Base-by-base conservation (phyloP, 2,329 filamentous ascomycete species). In the Alternaria brassicicola region DNA sequence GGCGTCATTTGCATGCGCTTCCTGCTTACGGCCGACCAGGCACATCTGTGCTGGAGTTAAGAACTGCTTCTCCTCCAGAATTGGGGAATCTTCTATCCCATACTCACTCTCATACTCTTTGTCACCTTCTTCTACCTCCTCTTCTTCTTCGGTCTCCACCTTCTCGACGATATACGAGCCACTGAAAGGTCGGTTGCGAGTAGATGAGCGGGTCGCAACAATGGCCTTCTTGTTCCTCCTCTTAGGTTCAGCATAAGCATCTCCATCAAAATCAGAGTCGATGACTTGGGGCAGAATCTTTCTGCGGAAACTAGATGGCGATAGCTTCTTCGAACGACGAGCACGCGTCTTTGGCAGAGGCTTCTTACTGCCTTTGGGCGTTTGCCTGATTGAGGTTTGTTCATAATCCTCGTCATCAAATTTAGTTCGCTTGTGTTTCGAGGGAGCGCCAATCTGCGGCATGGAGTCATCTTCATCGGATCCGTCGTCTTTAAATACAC, bases 231-330 rank as follows among this genome's bases (percentile, higher is more conserved):
- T 53, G 8, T 31, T 35, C 26, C 38, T 31, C 13, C 12, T 38
- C 48, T 57, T 58, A n/a, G 55, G 45, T 15, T 47, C 57, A 17
- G 23, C 30, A 41, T 59, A 62, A 15, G 12, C 38, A 21, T 64
- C 59, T 23, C 17, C 35, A 15, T 64, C 59, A 21, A 46, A 52
- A 6, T 54, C 52, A n/a, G 55, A 55, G n/a, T 57, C 55, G 3
- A 46, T 10, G 19, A 47, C 56, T 9, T 42, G n/a, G 8, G 23
- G 25, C 17, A 33, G 9, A 3, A 45, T 6, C 35, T 49, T 17
- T 25, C 47, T n/a, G 31, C 38, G 50, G 8, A 39, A 12, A 3
- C n/a, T 8, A 13, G 49, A 53, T 21, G 52, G 21, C 5, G 15
- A 42, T 3, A 35, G 5, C 21, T 39, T 46, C 13, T 17, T n/a